Conservation (phyloP, 2,329 filamentous ascomycete species). For the Penicillium sp. region DNA sequence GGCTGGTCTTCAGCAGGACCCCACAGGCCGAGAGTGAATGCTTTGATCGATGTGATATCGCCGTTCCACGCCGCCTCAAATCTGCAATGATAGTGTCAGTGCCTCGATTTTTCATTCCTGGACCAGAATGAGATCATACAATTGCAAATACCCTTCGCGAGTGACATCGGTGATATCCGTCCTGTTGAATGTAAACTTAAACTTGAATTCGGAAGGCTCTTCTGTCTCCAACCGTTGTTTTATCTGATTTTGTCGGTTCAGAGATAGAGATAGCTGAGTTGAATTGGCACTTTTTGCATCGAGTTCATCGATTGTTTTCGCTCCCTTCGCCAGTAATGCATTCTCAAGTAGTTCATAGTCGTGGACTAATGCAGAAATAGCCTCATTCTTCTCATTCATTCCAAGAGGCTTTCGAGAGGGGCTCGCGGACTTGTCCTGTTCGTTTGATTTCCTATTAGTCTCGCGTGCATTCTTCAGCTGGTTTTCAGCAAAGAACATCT, state of each 20-base stretch:
- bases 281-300: conserved; percentile 49
- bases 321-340: conserved; percentile 56
- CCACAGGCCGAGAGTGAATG: conserved; percentile 31
- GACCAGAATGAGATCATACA: conserved; percentile 49
- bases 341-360: conserved; percentile 58
- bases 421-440: conserved; percentile 15
- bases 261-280: not conserved
- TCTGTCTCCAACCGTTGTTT: not conserved
- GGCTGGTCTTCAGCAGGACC: conserved; percentile 51
- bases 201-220: conserved; percentile 49
- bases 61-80: conserved; percentile 68
- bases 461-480: conserved; percentile 39
- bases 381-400: conserved; percentile 53
- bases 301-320: conserved; percentile 65
- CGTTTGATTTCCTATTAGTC: conserved; percentile 36
- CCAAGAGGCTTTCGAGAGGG: conserved; percentile 12
- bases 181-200: conserved; percentile 53
- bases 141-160: conserved; percentile 59
- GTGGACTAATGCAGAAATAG: conserved; percentile 51
- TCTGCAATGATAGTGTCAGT: conserved; percentile 50
- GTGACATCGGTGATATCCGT: conserved; percentile 53
- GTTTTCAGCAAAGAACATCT: conserved; percentile 52
- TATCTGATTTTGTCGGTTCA: conserved; percentile 5
- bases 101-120: not conserved
- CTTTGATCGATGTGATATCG: conserved; percentile 60